Conservation (phyloP, 768 basidiomycete species). For the Leccinum aurantiacum region DNA sequence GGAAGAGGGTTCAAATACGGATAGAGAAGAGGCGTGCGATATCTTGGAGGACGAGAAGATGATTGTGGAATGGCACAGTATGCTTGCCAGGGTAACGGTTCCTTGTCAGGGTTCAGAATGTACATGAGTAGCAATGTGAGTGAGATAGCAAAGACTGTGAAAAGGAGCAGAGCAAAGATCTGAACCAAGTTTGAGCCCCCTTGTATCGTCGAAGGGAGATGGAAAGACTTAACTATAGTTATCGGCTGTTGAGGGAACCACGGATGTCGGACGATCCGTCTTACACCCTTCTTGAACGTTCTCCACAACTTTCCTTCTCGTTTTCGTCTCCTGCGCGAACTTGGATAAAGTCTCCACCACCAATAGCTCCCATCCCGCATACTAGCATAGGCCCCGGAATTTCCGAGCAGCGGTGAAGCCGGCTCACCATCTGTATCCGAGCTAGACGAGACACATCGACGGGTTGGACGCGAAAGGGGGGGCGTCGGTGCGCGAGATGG, state of each 20-base stretch:
- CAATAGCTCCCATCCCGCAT: slow-evolving; percentile 47
- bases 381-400: slow-evolving; percentile 29
- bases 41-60: slow-evolving; percentile 43
- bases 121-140: slow-evolving; percentile 88
- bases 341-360: slow-evolving; percentile 52
- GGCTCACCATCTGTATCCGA: slow-evolving; percentile 67
- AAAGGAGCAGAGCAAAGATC: slow-evolving; percentile 71
- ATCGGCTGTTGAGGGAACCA: slow-evolving; percentile 78
- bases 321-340: slow-evolving; percentile 51
- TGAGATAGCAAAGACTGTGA: slow-evolving; percentile 78
- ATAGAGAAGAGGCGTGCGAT: slow-evolving; percentile 42
- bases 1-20: slow-evolving; percentile 37
- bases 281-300: slow-evolving; percentile 52
- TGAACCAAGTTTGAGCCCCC: slow-evolving; percentile 33
- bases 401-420: slow-evolving; percentile 44
- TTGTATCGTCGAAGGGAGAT: slow-evolving; percentile 1
- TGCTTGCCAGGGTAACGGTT: slow-evolving; percentile 89
- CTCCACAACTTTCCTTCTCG: slow-evolving; percentile 49
- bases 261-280: slow-evolving; percentile 64
- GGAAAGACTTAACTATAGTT: slow-evolving; percentile 61
- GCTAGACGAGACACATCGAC: slow-evolving; percentile 50
- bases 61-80: slow-evolving; percentile 77
- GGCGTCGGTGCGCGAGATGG: slow-evolving; percentile 67
- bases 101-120: slow-evolving; percentile 94
- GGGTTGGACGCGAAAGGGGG: slow-evolving; percentile 51